Evolutionary conservation across 225 moss, liverwort and hornwort genomes (phyloP), one percentile per base, ranked within the genome.

Genomic region (Bryum argenteum): DNA sequence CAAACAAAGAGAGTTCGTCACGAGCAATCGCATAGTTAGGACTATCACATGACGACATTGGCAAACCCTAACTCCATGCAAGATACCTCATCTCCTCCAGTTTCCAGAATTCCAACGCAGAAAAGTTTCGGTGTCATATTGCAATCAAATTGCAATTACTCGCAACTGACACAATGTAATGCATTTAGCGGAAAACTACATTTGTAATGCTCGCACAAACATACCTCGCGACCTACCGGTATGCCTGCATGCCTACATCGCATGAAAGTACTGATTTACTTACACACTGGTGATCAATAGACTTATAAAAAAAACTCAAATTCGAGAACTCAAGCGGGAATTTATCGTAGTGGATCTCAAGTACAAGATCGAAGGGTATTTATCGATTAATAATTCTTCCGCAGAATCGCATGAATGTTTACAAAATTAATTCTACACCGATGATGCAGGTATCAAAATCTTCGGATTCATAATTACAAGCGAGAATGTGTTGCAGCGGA

Each of bases 31-130:
- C 67, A 28, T 77, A 19, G 42, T 47, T 60, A 55, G 67, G 24
- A n/a, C 19, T 74, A 59, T 74, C 48, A 74, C 28, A 42, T 67
- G 71, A 59, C 28, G 77, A 77, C 82, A 82, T 85, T 68, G 71
- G 65, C 48, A 79, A 77, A 75, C 47, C 70, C 65, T 63, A 71
- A 67, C 20, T 77, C 74, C 68, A 77, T 75, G 17, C 50, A 43
- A 22, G 6, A 41, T 17, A 48, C 50, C 54, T 61, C 72, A 48
- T 60, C 71, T 69, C 69, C 65, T 61, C 63, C 59, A 44, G 50
- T 37, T 38, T 9, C 21, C 4, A 7, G 5, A 77, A 8, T 37
- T 56, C 63, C 23, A 21, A 20, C 22, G 13, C 0, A 42, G 28
- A 15, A 9, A 48, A 63, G 38, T 4, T 8, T 21, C 33, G 33